Base-by-base conservation (phyloP, 2,329 filamentous ascomycete species). In the Talaromyces pinophilus region DNA sequence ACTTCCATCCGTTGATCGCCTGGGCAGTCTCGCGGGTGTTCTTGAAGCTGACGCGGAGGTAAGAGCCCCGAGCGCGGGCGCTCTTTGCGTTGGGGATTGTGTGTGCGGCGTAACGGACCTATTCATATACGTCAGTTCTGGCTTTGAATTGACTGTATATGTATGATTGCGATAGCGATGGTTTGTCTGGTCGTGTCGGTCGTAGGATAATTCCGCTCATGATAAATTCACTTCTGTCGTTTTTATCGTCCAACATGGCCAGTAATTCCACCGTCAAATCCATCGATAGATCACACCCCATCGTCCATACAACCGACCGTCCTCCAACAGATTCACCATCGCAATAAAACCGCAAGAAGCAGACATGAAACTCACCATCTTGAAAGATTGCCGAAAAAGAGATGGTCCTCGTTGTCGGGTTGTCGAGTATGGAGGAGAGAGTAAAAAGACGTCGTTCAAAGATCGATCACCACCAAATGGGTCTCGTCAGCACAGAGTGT, bases 11-110 rank as follows among this genome's bases (percentile, higher is more conserved):
- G 86, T 95, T 98, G 89, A 99, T 97, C 79, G 93, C 93, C 88
- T 98, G 95, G 73, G 96, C 95, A 75, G 94, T 97, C 88, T 99
- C 96, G 81, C 95, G 93, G 82, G 95, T 99, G 90, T 99, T 99
- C 91, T 99, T 99, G 92, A 97, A 99, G 77, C 92, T 96, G 78
- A 98, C 94, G 82, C 95, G 93, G 79, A 99, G 92, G 88, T 98
- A 99, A 82, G 93, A 93, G 84, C 96, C 95, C 85, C 95, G 93
- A 81, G 94, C 91, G 87, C 94, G 92, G 84, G 95, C 95, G 86
- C 92, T 96, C 89, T 97, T 97, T 77, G 90, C 87, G 83, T 89
- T 85, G 78, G 90, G 86, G 82, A 96, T 94, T 82, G 93, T 88
- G 80, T 90, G 92, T 82, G 91, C 91, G 84, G 92, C 92, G 93